Evolutionary conservation across 1,284 basidiomycete species (phyloP), one percentile per base, ranked within the genome.

Genomic region (Agaricales sp.): DNA sequence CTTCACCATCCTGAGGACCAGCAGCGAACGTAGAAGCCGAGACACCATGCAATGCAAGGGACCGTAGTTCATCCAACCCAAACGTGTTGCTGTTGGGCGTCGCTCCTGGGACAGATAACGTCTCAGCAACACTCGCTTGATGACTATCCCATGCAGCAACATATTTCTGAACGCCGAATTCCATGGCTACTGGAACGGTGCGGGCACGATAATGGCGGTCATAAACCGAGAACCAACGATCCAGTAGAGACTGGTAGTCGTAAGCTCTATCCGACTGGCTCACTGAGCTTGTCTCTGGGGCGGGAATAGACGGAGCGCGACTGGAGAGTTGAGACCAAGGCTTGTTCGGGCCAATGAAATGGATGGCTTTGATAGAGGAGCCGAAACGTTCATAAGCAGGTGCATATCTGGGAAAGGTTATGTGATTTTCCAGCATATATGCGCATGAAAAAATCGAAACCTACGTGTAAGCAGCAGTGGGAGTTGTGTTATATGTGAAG

Each of bases 401-500:
- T 2, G 91, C 91, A 67, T 96, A 98, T 43, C 90, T 92, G 60
- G 18, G 39, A 52, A 51, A 55, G 48, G 52, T 52, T 54, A 43
- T 51, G 54, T 57, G 51, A 54, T 54, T 53, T 51, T 22, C 25
- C 48, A n/a, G 50, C 53, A 57, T 55, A 61, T 60, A 51, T 57
- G 53, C 55, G 56, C 50, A 58, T 53, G 50, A 53, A 45, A 50
- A 26, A 49, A 41, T 37, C 18, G 48, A 55, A 21, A 75, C 87
- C 73, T 62, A 93, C 82, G 91, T 95, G 70, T 99, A 99, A 48
- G 87, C 91, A 48, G 92, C 92, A n/a, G 92, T 92, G 8, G 94
- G 94, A 1, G 95, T 98, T 4, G 92, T 95, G 63, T 99, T 99
- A 70, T 96, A 99, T 57, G 82, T 91, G 67, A 95, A 95, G 62